Evolutionary conservation across 176 grass and related monocot species (phyloP).

Genomic region (Miscanthus lutarioriparius): DNA sequence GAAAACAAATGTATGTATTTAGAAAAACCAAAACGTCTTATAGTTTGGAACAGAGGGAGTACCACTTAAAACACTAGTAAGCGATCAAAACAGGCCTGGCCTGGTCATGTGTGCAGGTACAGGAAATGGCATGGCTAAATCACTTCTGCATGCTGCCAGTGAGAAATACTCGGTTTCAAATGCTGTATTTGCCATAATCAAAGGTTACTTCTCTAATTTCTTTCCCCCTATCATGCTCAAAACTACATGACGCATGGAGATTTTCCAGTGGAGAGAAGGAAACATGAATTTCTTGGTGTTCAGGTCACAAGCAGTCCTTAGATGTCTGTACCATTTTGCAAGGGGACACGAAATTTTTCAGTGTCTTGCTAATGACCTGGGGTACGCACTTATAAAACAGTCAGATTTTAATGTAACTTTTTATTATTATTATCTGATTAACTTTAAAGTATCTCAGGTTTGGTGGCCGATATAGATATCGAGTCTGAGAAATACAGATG

Average conservation of each 20-base stretch:
- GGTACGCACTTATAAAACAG: conserved; percentile 41
- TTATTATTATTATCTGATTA: background rate
- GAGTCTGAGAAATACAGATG: conserved; percentile 87
- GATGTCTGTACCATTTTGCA: conserved; percentile 75
- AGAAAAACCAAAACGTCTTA: background rate
- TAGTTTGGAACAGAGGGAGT: background rate
- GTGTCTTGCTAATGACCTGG: conserved; percentile 79
- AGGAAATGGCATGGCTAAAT: conserved; percentile 94
- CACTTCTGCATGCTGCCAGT: conserved; percentile 59
- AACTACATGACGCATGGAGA: background rate
- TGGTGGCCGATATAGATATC: conserved; percentile 87
- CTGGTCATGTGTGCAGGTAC: conserved; percentile 54
- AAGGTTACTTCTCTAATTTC: conserved; percentile 38
- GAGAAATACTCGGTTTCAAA: conserved; percentile 59
- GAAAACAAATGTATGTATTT: too few species aligned
- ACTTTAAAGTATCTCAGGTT: conserved; percentile 44
- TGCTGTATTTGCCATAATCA: conserved; percentile 77
- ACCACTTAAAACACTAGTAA: background rate
- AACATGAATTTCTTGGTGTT: background rate
- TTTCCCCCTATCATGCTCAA: background rate
- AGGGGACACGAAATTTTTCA: conserved; percentile 63
- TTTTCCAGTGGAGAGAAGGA: background rate
- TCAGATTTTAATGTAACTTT: background rate
- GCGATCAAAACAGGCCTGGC: background rate
- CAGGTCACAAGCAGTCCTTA: conserved; percentile 67